These are phyloP conservation scores for Saccharomycopsis sp. DNA, from an alignment of 805 yeast species.

Conservation along the genomic window DNA sequence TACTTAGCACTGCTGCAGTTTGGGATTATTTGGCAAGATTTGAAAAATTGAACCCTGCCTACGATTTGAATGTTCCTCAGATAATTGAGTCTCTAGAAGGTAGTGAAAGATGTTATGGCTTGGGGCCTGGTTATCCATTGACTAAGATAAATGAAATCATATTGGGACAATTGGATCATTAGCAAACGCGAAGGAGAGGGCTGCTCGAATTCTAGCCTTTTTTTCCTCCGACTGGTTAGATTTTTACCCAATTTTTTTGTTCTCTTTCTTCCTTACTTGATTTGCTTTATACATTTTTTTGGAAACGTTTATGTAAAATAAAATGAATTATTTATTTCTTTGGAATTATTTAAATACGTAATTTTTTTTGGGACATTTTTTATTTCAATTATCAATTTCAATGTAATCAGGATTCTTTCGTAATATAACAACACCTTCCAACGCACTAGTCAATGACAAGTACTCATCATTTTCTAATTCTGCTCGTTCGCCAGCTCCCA, in stretches of 20 bases:
- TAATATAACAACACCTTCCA: constrained; percentile 91
- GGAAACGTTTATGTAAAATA: too few species aligned
- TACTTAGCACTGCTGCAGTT: constrained; percentile 68
- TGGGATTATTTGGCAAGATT: constrained; percentile 68
- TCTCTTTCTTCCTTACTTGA: too few species aligned
- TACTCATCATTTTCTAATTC: constrained; percentile 95
- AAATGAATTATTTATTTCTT: too few species aligned
- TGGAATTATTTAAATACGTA: too few species aligned
- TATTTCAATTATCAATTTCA: constrained; percentile 40
- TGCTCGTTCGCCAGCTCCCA: constrained; percentile 93
- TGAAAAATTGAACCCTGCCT: constrained; percentile 40
- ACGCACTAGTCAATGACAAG: constrained; percentile 66
- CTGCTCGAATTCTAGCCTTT: too few species aligned
- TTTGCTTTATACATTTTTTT: too few species aligned
- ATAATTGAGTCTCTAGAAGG: constrained; percentile 60
- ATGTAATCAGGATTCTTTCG: constrained; percentile 83
- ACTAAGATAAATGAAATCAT: too few species aligned
- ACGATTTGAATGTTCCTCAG: constrained; percentile 46
- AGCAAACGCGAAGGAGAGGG: too few species aligned
- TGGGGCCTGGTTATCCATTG: constrained; percentile 47
- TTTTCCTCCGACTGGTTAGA: too few species aligned
- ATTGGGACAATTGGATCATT: too few species aligned
- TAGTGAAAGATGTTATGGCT: constrained; percentile 69
- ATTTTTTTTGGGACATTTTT: background rate
- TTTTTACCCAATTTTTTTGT: too few species aligned